Evolutionary conservation across 805 yeast genomes (phyloP), one percentile per base, ranked within the genome.

Genomic region (Yarrowia sp.): DNA sequence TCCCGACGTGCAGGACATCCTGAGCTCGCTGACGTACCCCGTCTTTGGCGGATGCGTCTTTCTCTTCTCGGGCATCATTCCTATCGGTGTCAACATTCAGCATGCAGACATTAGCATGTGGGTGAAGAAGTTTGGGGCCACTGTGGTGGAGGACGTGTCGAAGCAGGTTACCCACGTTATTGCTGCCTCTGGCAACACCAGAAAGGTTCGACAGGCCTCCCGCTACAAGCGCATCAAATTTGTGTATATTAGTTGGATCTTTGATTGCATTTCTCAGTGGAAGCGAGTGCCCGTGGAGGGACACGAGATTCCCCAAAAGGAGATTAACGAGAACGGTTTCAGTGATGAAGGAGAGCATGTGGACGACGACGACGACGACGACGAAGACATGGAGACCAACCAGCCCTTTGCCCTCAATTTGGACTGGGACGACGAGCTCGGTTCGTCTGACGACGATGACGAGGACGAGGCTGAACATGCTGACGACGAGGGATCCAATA

Each of bases 201-300:
- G 84, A 68, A 93, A 93, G 71, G 97, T 92, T 9, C 80, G 92
- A 47, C 80, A 87, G 31, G 97, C 97, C 0, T 77, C 86, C 0
- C 76, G 83, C 61, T 74, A 79, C 39, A 85, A 86, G 1, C 71
- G 76, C 18, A 86, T 87, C 33, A 84, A 86, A 67, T 81, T 93
- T n/a, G 96, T 93, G 18, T 86, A 85, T 68, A 92, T 96, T 2
- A 94, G 89, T 68, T 93, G 99, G 99, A 74, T 93, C 2, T 92
- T 92, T 75, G 85, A 87, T 35, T 88, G 97, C 72, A 77, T 93
- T 66, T 84, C 91, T 7, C 74, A 80, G 24, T 93, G 98, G 98
- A 77, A 78, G 62, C 81, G 80, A 47, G 85, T 85, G 0, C 84
- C 85, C 16, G 94, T 87, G 65, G 76, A 71, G 2, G 83, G 81